A percentile compares a stretch with the other conserved stretches of the same genome.
Evolutionary conservation across 73 alveolate genomes (phyloP).

Genomic region (Breviolum minutum): DNA sequence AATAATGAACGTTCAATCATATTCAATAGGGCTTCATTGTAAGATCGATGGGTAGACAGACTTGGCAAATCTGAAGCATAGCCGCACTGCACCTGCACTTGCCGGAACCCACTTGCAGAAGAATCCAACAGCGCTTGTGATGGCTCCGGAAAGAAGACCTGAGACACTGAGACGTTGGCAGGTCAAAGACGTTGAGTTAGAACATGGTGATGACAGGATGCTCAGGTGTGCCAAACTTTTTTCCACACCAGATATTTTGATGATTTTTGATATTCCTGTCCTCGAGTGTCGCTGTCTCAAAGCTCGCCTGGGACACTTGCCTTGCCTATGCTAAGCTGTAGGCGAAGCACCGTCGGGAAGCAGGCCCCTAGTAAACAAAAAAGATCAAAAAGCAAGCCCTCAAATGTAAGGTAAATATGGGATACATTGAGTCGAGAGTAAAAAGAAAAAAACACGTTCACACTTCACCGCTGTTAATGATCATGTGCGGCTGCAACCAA

Average conservation of each 20-base stretch:
- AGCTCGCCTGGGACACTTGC: neutral
- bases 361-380: neutral
- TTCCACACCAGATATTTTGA: neutral
- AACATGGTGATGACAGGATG: neutral
- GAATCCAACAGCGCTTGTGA: neutral
- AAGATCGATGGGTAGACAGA: too few relatives aligned
- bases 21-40: too few relatives aligned
- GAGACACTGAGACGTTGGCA: neutral
- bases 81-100: slow-evolving; percentile 1
- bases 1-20: too few relatives aligned
- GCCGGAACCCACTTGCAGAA: slow-evolving; percentile 5
- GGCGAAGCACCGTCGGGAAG: slow-evolving; percentile 42
- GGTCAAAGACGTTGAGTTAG: neutral
- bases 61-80: too few relatives aligned
- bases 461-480: neutral
- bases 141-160: slow-evolving; percentile 58
- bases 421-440: neutral
- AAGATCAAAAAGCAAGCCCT: neutral
- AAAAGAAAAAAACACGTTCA: neutral
- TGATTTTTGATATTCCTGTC: neutral
- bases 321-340: neutral
- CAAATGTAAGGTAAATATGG: neutral
- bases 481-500: too few relatives aligned
- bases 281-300: neutral
- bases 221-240: too few relatives aligned